Evolutionary conservation across 805 yeast species (phyloP).

Genomic region (Crinitomyces ghanaensis): DNA sequence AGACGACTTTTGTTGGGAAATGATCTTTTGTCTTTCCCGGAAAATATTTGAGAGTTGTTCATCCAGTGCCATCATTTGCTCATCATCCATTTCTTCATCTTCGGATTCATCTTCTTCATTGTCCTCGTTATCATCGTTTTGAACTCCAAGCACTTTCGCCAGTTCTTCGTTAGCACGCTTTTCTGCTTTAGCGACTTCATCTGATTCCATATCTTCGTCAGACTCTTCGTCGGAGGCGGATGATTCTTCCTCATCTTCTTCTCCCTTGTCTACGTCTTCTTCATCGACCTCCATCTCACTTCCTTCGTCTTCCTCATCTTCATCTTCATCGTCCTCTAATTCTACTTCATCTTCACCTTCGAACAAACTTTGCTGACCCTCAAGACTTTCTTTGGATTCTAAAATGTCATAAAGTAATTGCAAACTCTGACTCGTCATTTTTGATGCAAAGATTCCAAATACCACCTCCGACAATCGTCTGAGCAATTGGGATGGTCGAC

Average conservation of each 20-base stretch:
- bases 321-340: constrained; percentile 37
- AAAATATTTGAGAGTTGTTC: constrained; percentile 73
- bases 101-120: constrained; percentile 44
- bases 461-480: constrained; percentile 45
- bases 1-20: constrained; percentile 41
- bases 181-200: constrained; percentile 28
- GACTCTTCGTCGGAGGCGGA: constrained; percentile 31
- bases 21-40: constrained; percentile 64
- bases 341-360: constrained; percentile 46
- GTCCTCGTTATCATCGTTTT: constrained; percentile 23
- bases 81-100: constrained; percentile 87
- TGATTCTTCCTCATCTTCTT: constrained; percentile 29
- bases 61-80: constrained; percentile 91
- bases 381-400: constrained; percentile 60
- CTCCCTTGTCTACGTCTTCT: constrained; percentile 28
- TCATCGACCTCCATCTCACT: constrained; percentile 27
- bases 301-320: constrained; percentile 27
- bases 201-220: constrained; percentile 28
- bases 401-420: constrained; percentile 43
- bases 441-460: constrained; percentile 45
- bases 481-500: constrained; percentile 47
- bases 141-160: constrained; percentile 18
- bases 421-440: constrained; percentile 36
- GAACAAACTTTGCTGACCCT: constrained; percentile 69
- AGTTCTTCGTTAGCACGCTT: constrained; percentile 28